These are phyloP conservation scores for Neofusicoccum sp. DNA, from an alignment of 2,329 filamentous ascomycete species.

Conservation along the genomic window DNA sequence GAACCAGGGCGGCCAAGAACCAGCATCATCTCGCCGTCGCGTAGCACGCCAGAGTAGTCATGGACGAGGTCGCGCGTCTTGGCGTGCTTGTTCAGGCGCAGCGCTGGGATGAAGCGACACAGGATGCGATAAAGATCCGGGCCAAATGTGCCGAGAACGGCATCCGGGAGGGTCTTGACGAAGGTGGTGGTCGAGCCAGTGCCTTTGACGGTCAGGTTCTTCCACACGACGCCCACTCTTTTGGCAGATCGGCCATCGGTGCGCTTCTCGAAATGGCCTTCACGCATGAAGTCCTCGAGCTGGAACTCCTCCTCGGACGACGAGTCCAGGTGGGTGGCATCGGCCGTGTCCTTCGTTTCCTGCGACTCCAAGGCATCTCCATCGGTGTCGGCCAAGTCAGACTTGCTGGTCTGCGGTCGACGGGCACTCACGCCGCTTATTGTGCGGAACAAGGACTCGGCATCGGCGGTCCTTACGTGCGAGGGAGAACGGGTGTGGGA, in stretches of 20 bases:
- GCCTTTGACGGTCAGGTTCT: slow-evolving; percentile 72
- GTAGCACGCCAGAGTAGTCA: slow-evolving; percentile 66
- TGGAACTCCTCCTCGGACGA: slow-evolving; percentile 63
- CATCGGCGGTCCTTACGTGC: neutral
- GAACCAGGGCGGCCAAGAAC: slow-evolving; percentile 71
- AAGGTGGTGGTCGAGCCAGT: slow-evolving; percentile 65
- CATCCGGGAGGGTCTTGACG: slow-evolving; percentile 70
- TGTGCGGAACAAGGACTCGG: slow-evolving; percentile 19
- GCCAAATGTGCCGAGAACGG: slow-evolving; percentile 74
- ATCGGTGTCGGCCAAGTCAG: slow-evolving; percentile 15
- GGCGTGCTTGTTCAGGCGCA: slow-evolving; percentile 49
- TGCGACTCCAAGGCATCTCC: slow-evolving; percentile 27
- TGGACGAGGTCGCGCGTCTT: slow-evolving; percentile 59
- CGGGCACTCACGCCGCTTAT: slow-evolving; percentile 20
- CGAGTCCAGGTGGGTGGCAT: neutral
- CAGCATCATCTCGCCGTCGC: slow-evolving; percentile 70
- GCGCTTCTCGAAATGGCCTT: slow-evolving; percentile 74
- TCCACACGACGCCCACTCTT: slow-evolving; percentile 75
- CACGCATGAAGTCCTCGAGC: slow-evolving; percentile 67
- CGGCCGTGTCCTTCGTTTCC: slow-evolving; percentile 32
- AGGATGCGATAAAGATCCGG: slow-evolving; percentile 72
- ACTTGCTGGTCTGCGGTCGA: neutral
- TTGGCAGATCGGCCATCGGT: slow-evolving; percentile 67
- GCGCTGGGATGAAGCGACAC: slow-evolving; percentile 52
- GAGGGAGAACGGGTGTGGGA: slow-evolving; percentile 30